These are phyloP conservation scores for Lactuca saligna DNA, from an alignment of 129 eudicot species.

Conservation along the genomic window DNA sequence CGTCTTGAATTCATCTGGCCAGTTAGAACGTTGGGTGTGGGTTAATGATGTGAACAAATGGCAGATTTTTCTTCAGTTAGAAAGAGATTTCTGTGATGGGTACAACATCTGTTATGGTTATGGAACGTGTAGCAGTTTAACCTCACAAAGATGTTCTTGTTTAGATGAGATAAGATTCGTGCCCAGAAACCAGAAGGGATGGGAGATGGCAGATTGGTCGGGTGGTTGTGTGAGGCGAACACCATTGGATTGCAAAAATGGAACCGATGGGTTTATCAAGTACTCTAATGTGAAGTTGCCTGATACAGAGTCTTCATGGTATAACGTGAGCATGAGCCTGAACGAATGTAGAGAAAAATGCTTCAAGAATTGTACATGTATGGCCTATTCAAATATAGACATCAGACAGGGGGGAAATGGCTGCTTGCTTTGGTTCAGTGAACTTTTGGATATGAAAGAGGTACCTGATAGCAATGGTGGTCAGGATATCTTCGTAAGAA, in stretches of 20 bases:
- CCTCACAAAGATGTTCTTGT: constrained; percentile 38
- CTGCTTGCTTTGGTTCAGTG: constrained; percentile 34
- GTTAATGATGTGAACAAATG: constrained; percentile 18
- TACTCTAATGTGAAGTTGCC: constrained; percentile 46
- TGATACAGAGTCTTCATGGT: constrained; percentile 32
- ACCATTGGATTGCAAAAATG: constrained; percentile 31
- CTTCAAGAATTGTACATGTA: constrained; percentile 32
- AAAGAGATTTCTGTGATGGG: constrained; percentile 35
- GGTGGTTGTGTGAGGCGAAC: constrained; percentile 57
- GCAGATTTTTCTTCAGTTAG: constrained; percentile 9
- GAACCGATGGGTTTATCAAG: constrained; percentile 41
- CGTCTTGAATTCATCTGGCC: background rate
- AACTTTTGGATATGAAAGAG: constrained; percentile 18
- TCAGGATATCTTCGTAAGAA: constrained; percentile 28
- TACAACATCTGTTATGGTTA: constrained; percentile 48
- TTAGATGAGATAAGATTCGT: constrained; percentile 37
- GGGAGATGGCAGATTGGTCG: constrained; percentile 50
- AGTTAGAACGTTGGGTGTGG: constrained; percentile 14
- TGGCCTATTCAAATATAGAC: constrained; percentile 30
- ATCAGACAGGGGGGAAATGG: constrained; percentile 13
- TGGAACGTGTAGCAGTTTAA: constrained; percentile 41
- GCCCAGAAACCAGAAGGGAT: constrained; percentile 37
- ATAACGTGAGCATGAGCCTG: constrained; percentile 22
- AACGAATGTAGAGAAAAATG: constrained; percentile 26
- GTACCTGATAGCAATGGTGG: constrained; percentile 19